Percentiles rank a stretch among this genome's conserved stretches.
These are phyloP conservation scores for Quercus phellos DNA, from an alignment of 331 rosid species.

Conservation along the genomic window DNA sequence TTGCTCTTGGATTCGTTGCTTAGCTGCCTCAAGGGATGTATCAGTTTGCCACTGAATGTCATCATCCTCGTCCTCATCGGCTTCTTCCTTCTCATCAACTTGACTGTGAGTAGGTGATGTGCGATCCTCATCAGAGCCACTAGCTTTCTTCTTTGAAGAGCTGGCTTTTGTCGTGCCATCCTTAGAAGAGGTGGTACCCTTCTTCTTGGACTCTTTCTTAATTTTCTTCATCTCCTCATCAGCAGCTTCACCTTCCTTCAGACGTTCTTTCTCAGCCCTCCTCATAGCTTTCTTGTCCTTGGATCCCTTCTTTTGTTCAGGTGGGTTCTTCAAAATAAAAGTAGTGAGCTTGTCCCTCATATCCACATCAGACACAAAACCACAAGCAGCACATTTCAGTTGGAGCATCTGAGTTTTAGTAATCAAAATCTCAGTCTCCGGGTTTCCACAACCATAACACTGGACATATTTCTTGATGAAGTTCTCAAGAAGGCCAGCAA, in stretches of 20 bases:
- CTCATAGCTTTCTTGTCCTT: slow-evolving; percentile 71
- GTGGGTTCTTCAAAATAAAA: slow-evolving; percentile 62
- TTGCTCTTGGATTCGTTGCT: slow-evolving; percentile 54
- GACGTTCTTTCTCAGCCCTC: slow-evolving; percentile 68
- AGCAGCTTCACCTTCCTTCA: slow-evolving; percentile 64
- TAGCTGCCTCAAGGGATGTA: slow-evolving; percentile 62
- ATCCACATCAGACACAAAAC: slow-evolving; percentile 62
- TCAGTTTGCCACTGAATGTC: slow-evolving; percentile 68
- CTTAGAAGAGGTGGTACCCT: slow-evolving; percentile 38
- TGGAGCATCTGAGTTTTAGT: slow-evolving; percentile 60
- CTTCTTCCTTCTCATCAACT: slow-evolving; percentile 31
- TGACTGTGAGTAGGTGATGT: slow-evolving; percentile 43
- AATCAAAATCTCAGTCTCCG: slow-evolving; percentile 60
- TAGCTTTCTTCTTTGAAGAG: slow-evolving; percentile 44
- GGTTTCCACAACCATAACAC: slow-evolving; percentile 66
- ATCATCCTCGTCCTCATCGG: slow-evolving; percentile 28
- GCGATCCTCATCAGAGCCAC: slow-evolving; percentile 56
- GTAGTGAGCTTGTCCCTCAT: slow-evolving; percentile 76
- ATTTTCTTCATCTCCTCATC: slow-evolving; percentile 56
- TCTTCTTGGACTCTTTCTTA: slow-evolving; percentile 58
- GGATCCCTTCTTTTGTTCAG: slow-evolving; percentile 54
- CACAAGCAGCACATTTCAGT: slow-evolving; percentile 71
- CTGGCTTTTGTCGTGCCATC: slow-evolving; percentile 32
- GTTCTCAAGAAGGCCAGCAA: slow-evolving; percentile 66
- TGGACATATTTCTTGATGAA: slow-evolving; percentile 68